phyloP scores from a whole-genome alignment of 1,284 basidiomycete genomes.

The Cystobasidium sp. region DNA sequence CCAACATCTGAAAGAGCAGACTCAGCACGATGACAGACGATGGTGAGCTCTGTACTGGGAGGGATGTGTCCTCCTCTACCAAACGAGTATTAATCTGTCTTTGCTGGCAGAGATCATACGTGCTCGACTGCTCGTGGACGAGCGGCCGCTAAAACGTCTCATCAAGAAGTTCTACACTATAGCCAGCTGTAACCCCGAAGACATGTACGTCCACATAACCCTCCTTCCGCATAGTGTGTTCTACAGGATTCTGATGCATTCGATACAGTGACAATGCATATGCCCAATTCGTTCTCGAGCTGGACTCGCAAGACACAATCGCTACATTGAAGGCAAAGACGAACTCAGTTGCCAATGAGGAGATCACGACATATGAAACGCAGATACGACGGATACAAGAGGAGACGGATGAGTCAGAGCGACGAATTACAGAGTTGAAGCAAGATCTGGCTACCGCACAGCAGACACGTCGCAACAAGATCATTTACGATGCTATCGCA shows the following conservation, averaged over 20 bases:
- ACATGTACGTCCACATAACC: conserved; percentile 44
- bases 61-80: background rate
- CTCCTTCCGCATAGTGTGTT: background rate
- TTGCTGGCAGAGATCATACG: conserved; percentile 34
- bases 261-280: conserved; percentile 46
- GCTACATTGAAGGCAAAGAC: conserved; percentile 34
- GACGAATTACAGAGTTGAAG: conserved; percentile 31
- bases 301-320: conserved; percentile 45
- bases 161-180: conserved; percentile 50
- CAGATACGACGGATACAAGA: conserved; percentile 41
- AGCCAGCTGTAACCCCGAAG: conserved; percentile 14
- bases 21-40: conserved; percentile 35
- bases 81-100: background rate
- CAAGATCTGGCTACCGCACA: conserved; percentile 40
- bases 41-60: conserved; percentile 2
- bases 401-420: conserved; percentile 35
- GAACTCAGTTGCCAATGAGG: conserved; percentile 35
- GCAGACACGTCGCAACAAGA: conserved; percentile 48
- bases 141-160: conserved; percentile 41
- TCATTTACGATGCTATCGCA: conserved; percentile 50
- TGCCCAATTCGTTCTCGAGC: conserved; percentile 44
- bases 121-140: conserved; percentile 43
- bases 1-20: too few species aligned
- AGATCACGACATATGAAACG: conserved; percentile 44
- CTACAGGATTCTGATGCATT: background rate